A percentile compares a stretch with the other conserved stretches of the same genome.
Evolutionary conservation across 2,329 filamentous ascomycete genomes (phyloP).

Genomic region (Claviceps sp.): DNA sequence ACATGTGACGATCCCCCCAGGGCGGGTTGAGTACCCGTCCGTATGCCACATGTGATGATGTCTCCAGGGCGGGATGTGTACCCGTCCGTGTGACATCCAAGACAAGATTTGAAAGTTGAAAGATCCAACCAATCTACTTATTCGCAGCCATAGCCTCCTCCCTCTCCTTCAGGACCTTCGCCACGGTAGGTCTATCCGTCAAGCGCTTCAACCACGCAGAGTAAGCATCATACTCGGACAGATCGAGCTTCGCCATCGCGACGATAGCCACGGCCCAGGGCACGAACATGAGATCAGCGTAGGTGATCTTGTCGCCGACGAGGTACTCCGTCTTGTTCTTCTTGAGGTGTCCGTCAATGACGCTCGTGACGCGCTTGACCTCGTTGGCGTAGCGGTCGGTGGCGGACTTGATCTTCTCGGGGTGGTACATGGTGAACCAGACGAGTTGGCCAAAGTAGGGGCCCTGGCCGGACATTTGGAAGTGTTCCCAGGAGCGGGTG

Average conservation of each 20-base stretch:
- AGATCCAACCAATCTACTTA: background rate
- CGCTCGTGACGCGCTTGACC: conserved; percentile 15
- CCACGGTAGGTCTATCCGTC: conserved; percentile 1
- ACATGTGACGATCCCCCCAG: too few relatives aligned
- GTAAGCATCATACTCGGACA: conserved; percentile 1
- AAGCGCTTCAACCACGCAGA: conserved; percentile 4
- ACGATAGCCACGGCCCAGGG: conserved; percentile 7
- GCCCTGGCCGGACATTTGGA: conserved; percentile 15
- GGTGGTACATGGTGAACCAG: conserved; percentile 12
- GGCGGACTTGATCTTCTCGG: conserved; percentile 14
- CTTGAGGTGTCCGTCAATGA: conserved; percentile 12
- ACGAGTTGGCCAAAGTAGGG: conserved; percentile 17
- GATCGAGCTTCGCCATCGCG: background rate
- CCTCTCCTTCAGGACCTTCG: conserved; percentile 3
- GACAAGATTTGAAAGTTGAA: too few relatives aligned
- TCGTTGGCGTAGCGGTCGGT: conserved; percentile 18
- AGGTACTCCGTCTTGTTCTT: conserved; percentile 12
- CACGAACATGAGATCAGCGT: conserved; percentile 15
- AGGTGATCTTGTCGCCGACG: conserved; percentile 11
- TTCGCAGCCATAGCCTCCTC: conserved; percentile 1
- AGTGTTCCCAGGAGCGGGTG: conserved; percentile 9
- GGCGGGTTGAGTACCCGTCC: too few relatives aligned
- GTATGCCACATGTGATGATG: too few relatives aligned
- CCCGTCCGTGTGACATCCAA: too few relatives aligned
- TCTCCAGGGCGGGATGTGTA: too few relatives aligned